Evolutionary conservation across 2,329 filamentous ascomycete species (phyloP).

Genomic region (Berkeleyomyces basicola): DNA sequence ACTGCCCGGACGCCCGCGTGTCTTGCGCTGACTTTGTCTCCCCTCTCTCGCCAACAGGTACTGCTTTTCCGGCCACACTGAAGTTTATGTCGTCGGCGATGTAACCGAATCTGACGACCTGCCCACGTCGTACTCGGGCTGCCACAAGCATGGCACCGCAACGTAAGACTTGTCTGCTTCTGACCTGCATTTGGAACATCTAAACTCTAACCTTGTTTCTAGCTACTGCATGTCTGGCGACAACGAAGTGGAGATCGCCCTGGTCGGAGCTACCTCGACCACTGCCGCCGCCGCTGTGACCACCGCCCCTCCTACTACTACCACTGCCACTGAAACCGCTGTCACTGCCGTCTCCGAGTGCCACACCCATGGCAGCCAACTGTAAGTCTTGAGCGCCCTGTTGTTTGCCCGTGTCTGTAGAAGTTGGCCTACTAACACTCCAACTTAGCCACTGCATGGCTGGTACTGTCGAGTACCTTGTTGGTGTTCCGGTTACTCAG

Average conservation of each 20-base stretch:
- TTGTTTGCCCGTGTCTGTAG: neutral
- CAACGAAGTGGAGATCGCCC: conserved; percentile 27
- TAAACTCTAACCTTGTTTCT: neutral
- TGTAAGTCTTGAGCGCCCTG: conserved; percentile 20
- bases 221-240: conserved; percentile 25
- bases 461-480: conserved; percentile 26
- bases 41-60: conserved; percentile 20
- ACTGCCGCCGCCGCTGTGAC: conserved; percentile 12
- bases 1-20: neutral
- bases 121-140: conserved; percentile 45
- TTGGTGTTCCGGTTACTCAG: conserved; percentile 33
- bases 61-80: conserved; percentile 27
- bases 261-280: conserved; percentile 13
- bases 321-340: conserved; percentile 11
- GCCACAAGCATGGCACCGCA: conserved; percentile 43
- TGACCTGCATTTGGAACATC: conserved; percentile 14
- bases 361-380: conserved; percentile 25
- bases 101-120: conserved; percentile 37
- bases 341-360: conserved; percentile 26
- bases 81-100: conserved; percentile 29
- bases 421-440: neutral
- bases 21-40: neutral
- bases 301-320: conserved; percentile 1
- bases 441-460: conserved; percentile 28
- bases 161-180: conserved; percentile 27